Base-by-base conservation (phyloP, 352 stramenopile species). In the Globisporangium cystogenes region DNA sequence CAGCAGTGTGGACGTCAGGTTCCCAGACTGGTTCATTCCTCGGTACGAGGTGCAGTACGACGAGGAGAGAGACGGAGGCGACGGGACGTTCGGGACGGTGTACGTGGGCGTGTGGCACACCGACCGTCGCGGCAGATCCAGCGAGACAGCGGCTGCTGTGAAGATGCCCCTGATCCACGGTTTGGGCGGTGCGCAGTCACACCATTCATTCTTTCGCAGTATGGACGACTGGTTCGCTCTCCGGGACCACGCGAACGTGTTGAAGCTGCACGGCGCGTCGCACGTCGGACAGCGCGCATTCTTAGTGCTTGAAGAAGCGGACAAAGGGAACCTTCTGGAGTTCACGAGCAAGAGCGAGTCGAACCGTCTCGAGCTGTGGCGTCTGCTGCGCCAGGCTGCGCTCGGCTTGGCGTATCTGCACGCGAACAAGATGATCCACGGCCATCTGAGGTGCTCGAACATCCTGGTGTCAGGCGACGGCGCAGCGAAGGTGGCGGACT, bases 371-470 rank as follows among this genome's bases (percentile, higher is more conserved):
- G 12, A 83, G 27, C 66, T 96, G 87, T n/a, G 82, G 83, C 12
- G 39, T n/a, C 48, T 65, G 8, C 64, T 78, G 4, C 23, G 16
- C 20, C 53, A 68, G 27, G 68, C 64, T 0, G 71, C 69, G 0
- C 48, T 72, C 18, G 87, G 81, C 0, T 55, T 96, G 4, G 48
- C 60, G 29, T 95, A 90, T 48, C 62, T 96, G 15, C 86, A 96
- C 59, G 45, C 45, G 15, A 53, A 80, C 35, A 59, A 66, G 11
- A 60, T 88, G 42, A 64, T 96, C 23, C 87, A 96, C 57, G 75
- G 87, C n/a, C 86, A 96, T 39, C 65, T 96, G 11, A 96, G 96
- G 52, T 85, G 78, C 48, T 82, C 69, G 51, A 96, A 96, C 62
- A 67, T 96, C 18, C 41, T 96, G 20, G 63, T 94, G 5, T 77